Conservation (phyloP, 1,284 basidiomycete genomes). For the Pterulicium gracile region DNA sequence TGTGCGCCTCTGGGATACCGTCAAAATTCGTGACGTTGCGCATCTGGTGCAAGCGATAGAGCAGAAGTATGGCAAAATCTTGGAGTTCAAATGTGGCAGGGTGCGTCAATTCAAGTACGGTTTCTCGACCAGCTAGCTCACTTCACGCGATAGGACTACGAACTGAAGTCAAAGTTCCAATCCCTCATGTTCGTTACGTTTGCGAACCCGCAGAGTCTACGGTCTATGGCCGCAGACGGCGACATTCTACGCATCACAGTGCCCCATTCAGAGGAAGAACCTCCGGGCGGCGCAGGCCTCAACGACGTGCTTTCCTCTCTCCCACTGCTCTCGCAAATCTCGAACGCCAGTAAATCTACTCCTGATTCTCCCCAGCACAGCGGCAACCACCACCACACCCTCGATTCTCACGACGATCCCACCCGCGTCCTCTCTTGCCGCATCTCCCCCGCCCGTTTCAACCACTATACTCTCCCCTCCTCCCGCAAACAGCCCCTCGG, state of each 20-base stretch:
- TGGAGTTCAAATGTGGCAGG: background rate
- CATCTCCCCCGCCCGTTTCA: background rate
- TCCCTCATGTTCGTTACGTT: background rate
- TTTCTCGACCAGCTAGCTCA: background rate
- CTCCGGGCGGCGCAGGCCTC: background rate
- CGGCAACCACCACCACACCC: too few relatives aligned
- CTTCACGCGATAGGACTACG: background rate
- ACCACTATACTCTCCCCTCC: background rate
- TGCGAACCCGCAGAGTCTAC: background rate
- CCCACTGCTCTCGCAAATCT: background rate
- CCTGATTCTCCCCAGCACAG: background rate
- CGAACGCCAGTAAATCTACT: background rate
- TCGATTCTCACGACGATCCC: too few relatives aligned
- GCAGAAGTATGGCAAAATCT: background rate
- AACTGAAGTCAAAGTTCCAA: background rate
- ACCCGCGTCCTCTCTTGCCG: background rate
- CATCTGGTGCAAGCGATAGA: background rate
- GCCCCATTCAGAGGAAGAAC: background rate
- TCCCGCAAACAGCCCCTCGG: background rate
- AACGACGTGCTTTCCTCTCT: background rate
- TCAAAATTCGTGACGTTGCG: background rate
- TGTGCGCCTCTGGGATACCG: background rate
- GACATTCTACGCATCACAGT: background rate
- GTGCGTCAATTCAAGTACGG: background rate
- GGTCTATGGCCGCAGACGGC: background rate